Percentiles rank a stretch among this genome's conserved stretches.
Conservation (phyloP, 2,329 filamentous ascomycete genomes). For the Exophiala sideris region DNA sequence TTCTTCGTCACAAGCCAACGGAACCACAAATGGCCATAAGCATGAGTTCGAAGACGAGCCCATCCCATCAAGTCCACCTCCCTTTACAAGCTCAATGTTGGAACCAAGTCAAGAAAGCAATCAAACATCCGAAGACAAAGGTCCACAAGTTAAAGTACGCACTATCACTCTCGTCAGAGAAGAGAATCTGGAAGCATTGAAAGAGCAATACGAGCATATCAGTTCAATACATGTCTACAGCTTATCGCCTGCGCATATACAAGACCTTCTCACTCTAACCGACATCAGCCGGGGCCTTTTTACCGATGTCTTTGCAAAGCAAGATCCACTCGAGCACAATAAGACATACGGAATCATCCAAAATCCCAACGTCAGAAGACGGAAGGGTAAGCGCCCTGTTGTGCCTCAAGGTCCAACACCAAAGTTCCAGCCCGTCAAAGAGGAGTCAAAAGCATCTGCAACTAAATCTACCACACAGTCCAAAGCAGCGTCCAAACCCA, state of each 20-base stretch:
- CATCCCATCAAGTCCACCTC: conserved; percentile 58
- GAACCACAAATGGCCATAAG: conserved; percentile 21
- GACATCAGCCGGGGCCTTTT: conserved; percentile 65
- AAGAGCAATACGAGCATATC: conserved; percentile 68
- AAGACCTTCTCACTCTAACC: conserved; percentile 68
- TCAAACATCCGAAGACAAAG: conserved; percentile 53
- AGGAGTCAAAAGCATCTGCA: conserved; percentile 19
- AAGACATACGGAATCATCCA: conserved; percentile 70
- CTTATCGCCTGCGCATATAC: conserved; percentile 66
- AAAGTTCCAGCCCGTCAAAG: conserved; percentile 32
- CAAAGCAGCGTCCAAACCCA: conserved; percentile 6
- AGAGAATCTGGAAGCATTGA: conserved; percentile 66
- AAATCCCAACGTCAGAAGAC: conserved; percentile 63
- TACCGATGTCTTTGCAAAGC: conserved; percentile 49
- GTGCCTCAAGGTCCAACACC: conserved; percentile 14
- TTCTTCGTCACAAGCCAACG: conserved; percentile 12
- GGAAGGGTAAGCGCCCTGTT: conserved; percentile 43
- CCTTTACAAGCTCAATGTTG: conserved; percentile 52
- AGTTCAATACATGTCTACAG: conserved; percentile 85
- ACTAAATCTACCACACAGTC: background rate
- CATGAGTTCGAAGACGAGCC: conserved; percentile 62
- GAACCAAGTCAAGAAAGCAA: conserved; percentile 45
- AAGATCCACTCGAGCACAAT: conserved; percentile 58
- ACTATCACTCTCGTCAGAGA: conserved; percentile 68
- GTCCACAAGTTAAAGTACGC: conserved; percentile 53